Base-by-base conservation (phyloP, 176 grass and related monocot genomes). In the Oryza rufipogon region DNA sequence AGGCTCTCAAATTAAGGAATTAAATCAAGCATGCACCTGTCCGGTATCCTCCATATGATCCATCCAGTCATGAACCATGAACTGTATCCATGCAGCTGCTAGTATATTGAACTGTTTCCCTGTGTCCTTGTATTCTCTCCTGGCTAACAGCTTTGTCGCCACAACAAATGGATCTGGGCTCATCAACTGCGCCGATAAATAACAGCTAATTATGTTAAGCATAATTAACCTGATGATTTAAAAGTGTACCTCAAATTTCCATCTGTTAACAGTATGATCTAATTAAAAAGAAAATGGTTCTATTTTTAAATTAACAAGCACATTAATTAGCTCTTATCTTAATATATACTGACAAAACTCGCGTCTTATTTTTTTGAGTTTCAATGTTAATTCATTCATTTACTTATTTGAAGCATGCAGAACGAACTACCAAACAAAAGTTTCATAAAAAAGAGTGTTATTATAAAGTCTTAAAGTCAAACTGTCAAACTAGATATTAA, bases 11-110 rank as follows among this genome's bases (percentile, higher is more conserved):
- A 75, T 76, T 78, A 65, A 64, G 20, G 56, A 78, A 78, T 79
- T 79, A 79, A 66, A 66, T 66, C 76, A 22, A 77, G 25, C 58
- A 78, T 66, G 22, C 84, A 86, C 90, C 90, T 89, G 86, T 52
- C 86, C 11, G 48, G 86, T 92, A 80, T 83, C 90, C 83, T 92
- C 90, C 4, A 89, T 74, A 66, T 92, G 90, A 70, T 92, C 90
- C 11, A 92, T 92, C 90, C 90, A 92, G 74, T 92, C 90, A 83
- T 92, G 90, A 69, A 89, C 86, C 90, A 92, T 92, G 90, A 92
- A 92, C 78, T 92, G 90, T 70, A 92, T 92, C 90, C 90, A 92
- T 64, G 90, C 64, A 70, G 86, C 86, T 32, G 90, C 86, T 60
- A 92, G 72, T 79, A 92, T 75, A 79, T 92, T 92, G 67, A 92